Evolutionary conservation across 768 basidiomycete genomes (phyloP).

Genomic region (Hygrophoropsis aurantiaca): DNA sequence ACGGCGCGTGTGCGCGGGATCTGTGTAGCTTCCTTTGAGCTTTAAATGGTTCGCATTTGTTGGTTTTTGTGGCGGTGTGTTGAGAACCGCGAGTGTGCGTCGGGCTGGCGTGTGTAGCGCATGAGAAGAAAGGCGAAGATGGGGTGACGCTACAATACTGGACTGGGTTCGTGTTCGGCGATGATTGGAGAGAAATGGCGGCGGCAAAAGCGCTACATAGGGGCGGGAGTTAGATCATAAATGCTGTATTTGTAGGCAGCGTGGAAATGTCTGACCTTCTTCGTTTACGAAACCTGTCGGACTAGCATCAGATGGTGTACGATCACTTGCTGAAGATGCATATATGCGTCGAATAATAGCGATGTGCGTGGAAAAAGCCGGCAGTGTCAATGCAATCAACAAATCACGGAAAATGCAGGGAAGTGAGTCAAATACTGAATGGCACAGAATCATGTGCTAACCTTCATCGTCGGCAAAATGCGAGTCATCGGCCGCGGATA

Average conservation of each 20-base stretch:
- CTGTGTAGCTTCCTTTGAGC: conserved; percentile 70
- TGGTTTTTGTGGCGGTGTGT: conserved; percentile 69
- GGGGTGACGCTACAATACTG: conserved; percentile 40
- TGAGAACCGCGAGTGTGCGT: conserved; percentile 37
- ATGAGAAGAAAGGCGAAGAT: conserved; percentile 21
- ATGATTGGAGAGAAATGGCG: conserved; percentile 55
- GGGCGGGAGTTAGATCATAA: conserved; percentile 15
- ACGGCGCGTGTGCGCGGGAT: conserved; percentile 57
- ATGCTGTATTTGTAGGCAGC: conserved; percentile 12
- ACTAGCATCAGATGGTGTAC: conserved; percentile 47
- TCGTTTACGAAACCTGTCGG: conserved; percentile 47
- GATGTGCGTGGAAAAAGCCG: conserved; percentile 1
- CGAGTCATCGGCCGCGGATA: conserved; percentile 42
- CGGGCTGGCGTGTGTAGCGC: conserved; percentile 31
- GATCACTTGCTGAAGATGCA: conserved; percentile 54
- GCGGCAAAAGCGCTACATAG: conserved; percentile 51
- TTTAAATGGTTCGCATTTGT: conserved; percentile 54
- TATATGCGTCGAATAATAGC: conserved; percentile 26
- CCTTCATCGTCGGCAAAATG: conserved; percentile 50
- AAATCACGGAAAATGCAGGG: conserved; percentile 6
- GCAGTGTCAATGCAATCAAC: neutral
- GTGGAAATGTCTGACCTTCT: conserved; percentile 41
- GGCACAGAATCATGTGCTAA: conserved; percentile 27
- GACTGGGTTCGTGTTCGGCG: conserved; percentile 63
- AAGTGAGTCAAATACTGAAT: conserved; percentile 16